Conservation (phyloP, 2,329 filamentous ascomycete species). For the Fusarium sublunatum region DNA sequence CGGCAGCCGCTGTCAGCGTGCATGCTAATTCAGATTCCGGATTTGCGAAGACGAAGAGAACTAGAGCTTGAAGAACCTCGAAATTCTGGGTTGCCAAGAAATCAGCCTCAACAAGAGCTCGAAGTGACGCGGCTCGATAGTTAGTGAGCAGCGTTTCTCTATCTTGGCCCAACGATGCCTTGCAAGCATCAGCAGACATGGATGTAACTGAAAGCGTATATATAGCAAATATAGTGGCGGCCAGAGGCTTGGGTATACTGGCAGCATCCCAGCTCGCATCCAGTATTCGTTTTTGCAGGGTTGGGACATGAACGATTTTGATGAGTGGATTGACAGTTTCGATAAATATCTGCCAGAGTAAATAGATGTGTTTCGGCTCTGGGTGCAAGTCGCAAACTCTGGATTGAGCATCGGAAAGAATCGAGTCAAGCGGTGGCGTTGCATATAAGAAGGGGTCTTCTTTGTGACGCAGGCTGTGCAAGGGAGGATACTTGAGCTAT, state of each 20-base stretch:
- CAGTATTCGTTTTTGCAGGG: slow-evolving; percentile 47
- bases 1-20: slow-evolving; percentile 38
- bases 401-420: neutral
- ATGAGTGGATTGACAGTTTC: slow-evolving; percentile 49
- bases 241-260: slow-evolving; percentile 25
- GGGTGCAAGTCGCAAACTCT: slow-evolving; percentile 40
- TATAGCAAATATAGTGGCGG: slow-evolving; percentile 46
- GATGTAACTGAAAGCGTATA: slow-evolving; percentile 46
- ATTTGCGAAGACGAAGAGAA: slow-evolving; percentile 47
- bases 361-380: slow-evolving; percentile 47
- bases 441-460: slow-evolving; percentile 38
- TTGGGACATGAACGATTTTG: slow-evolving; percentile 50
- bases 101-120: slow-evolving; percentile 42
- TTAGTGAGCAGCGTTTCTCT: slow-evolving; percentile 29
- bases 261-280: slow-evolving; percentile 46
- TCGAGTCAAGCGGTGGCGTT: slow-evolving; percentile 13
- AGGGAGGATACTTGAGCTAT: slow-evolving; percentile 43
- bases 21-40: slow-evolving; percentile 46
- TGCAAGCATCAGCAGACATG: slow-evolving; percentile 32
- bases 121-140: slow-evolving; percentile 43
- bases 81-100: slow-evolving; percentile 46
- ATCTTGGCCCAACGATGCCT: slow-evolving; percentile 22
- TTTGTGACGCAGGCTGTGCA: slow-evolving; percentile 30
- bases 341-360: slow-evolving; percentile 50
- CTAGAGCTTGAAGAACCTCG: slow-evolving; percentile 48